Conservation (phyloP, 176 grass and related monocot genomes). For the Elaeis guineensis region DNA sequence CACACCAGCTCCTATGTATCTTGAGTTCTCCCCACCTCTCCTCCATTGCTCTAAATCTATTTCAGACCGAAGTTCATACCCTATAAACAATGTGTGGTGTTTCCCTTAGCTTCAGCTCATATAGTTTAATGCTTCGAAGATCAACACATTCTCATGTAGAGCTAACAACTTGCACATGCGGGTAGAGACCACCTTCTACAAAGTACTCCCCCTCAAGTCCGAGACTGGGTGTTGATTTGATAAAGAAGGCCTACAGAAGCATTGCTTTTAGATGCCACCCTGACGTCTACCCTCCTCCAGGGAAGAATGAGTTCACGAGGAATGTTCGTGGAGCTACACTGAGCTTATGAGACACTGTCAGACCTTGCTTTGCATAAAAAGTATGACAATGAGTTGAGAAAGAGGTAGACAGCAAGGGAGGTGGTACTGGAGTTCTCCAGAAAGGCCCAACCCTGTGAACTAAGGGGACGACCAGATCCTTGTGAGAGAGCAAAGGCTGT, state of each 20-base stretch:
- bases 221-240: slow-evolving; percentile 36
- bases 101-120: too few relatives aligned
- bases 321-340: slow-evolving; percentile 56
- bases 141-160: too few relatives aligned
- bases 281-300: slow-evolving; percentile 46
- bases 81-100: too few relatives aligned
- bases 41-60: too few relatives aligned
- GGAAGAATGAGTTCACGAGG: slow-evolving; percentile 35
- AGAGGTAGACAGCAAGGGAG: not conserved
- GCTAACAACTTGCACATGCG: too few relatives aligned
- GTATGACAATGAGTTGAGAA: slow-evolving; percentile 45
- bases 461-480: slow-evolving; percentile 18
- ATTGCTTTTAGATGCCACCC: slow-evolving; percentile 63
- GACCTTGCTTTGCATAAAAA: slow-evolving; percentile 28
- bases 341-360: slow-evolving; percentile 60
- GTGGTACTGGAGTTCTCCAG: not conserved
- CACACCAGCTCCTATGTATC: too few relatives aligned
- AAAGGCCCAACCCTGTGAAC: slow-evolving; percentile 28
- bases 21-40: too few relatives aligned
- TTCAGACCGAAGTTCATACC: too few relatives aligned
- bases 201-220: slow-evolving; percentile 41
- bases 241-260: slow-evolving; percentile 69
- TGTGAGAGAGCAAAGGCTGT: slow-evolving; percentile 9
- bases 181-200: slow-evolving; percentile 29
- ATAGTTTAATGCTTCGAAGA: too few relatives aligned